Base-by-base conservation (phyloP, 2,329 filamentous ascomycete species). In the Ambrosiella beaveri region DNA sequence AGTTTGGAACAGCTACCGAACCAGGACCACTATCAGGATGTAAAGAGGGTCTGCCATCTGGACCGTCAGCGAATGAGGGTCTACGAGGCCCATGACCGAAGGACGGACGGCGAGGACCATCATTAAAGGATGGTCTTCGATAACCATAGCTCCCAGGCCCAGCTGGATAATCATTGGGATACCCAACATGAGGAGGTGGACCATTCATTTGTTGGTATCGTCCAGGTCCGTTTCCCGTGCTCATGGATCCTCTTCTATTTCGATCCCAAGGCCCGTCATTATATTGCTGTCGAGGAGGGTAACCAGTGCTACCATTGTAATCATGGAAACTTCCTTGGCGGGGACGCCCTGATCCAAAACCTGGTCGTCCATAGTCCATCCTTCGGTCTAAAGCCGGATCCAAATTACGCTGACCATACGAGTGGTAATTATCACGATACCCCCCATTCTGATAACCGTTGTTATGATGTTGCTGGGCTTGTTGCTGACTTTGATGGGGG, bases 401-500 rank as follows among this genome's bases (percentile, higher is more conserved):
- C 7, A 56, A 15, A 37, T 57, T 59, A 39, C 58, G 49, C 11
- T 38, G 19, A 12, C 45, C 38, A 15, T 59, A 57, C 7, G 58
- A 49, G 39, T 59, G 55, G 37, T 57, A 52, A 19, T 41, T 15
- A 27, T 52, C 19, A 4, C 45, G 15, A 13, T 57, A 57, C 11
- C 55, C 45, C 1, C 37, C 37, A 19, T 51, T 57, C 17, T 59
- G 49, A 38, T 59, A 17, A 12, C 27, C 15, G 19, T 51, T 51
- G 47, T 11, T 27, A 39, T 12, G 37, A 36, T 64, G 63, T 47
- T 63, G 59, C 52, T 66, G 66, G 1, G 64, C 64, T 47, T 65
- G 65, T 27, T 64, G 54, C 12, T 64, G 64, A 19, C 65, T 64
- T 59, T 68, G 67, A 15, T 61, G 63, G 17, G 65, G 61, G 38